phyloP scores from a whole-genome alignment of 352 stramenopile species.

The Phytophthora podocarpi region DNA sequence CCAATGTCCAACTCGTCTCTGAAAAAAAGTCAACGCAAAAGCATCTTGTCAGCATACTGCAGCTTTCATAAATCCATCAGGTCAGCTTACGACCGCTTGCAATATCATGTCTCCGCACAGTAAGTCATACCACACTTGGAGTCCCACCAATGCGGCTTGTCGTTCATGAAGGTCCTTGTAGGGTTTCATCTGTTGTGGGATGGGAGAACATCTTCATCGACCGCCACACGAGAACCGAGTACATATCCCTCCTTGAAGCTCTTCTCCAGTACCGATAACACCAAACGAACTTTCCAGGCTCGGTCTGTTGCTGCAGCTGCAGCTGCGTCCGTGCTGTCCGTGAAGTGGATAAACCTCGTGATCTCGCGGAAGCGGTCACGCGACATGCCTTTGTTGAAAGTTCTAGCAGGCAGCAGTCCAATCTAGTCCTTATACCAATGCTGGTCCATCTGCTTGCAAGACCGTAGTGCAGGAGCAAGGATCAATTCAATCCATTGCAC shows the following conservation, averaged over 20 bases:
- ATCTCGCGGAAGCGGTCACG: not conserved
- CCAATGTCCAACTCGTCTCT: not conserved
- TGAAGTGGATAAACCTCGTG: not conserved
- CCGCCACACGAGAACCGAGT: not conserved
- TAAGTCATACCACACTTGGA: too few relatives aligned
- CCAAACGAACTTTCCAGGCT: slow-evolving; percentile 13
- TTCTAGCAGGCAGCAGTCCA: not conserved
- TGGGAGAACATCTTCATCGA: slow-evolving; percentile 13
- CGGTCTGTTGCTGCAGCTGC: not conserved
- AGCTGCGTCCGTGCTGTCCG: not conserved
- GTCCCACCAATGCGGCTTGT: too few relatives aligned
- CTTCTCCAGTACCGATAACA: slow-evolving; percentile 1
- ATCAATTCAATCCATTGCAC: slow-evolving; percentile 11
- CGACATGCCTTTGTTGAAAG: not conserved
- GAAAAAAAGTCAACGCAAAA: not conserved
- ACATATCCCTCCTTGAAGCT: slow-evolving; percentile 12
- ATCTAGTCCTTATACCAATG: not conserved
- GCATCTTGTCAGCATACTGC: not conserved
- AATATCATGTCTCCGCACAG: not conserved
- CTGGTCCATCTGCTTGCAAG: not conserved
- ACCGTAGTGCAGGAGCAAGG: not conserved
- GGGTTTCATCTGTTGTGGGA: slow-evolving; percentile 1
- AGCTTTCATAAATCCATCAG: not conserved
- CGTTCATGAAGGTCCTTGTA: not conserved
- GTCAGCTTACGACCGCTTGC: not conserved